Evolutionary conservation across 345 rosid species (phyloP).

Genomic region (Aurinia saxatilis): DNA sequence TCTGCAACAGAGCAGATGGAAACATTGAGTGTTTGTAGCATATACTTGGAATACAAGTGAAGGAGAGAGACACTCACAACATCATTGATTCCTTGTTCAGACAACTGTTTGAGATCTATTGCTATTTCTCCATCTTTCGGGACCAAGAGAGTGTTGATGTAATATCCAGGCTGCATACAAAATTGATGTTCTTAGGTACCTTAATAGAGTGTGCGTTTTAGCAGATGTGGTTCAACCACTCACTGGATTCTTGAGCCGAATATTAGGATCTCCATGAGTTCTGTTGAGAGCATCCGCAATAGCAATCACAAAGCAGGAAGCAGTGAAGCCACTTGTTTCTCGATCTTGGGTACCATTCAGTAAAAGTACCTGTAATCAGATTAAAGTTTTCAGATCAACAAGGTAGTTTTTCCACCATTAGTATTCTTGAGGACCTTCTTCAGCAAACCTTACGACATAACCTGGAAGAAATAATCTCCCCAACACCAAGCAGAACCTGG

Average conservation of each 20-base stretch:
- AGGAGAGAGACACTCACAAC: conserved; percentile 40
- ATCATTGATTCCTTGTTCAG: conserved; percentile 59
- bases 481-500: conserved; percentile 84
- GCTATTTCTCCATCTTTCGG: conserved; percentile 66
- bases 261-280: conserved; percentile 60
- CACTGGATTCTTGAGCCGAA: conserved; percentile 52
- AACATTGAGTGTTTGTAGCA: neutral
- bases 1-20: conserved; percentile 34
- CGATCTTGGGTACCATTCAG: conserved; percentile 80
- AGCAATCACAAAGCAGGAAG: conserved; percentile 76
- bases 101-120: conserved; percentile 46
- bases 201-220: neutral
- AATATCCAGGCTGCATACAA: conserved; percentile 63
- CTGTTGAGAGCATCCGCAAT: conserved; percentile 73
- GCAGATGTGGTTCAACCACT: conserved; percentile 20
- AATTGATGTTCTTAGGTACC: neutral
- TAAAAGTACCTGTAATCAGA: conserved; percentile 50
- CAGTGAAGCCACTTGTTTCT: conserved; percentile 72
- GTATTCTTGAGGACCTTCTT: conserved; percentile 6
- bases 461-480: conserved; percentile 76
- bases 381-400: neutral
- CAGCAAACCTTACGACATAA: conserved; percentile 66
- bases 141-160: conserved; percentile 72
- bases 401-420: neutral
- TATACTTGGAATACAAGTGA: neutral